Conservation (phyloP, 805 yeast species). For the Clavispora asparagi region DNA sequence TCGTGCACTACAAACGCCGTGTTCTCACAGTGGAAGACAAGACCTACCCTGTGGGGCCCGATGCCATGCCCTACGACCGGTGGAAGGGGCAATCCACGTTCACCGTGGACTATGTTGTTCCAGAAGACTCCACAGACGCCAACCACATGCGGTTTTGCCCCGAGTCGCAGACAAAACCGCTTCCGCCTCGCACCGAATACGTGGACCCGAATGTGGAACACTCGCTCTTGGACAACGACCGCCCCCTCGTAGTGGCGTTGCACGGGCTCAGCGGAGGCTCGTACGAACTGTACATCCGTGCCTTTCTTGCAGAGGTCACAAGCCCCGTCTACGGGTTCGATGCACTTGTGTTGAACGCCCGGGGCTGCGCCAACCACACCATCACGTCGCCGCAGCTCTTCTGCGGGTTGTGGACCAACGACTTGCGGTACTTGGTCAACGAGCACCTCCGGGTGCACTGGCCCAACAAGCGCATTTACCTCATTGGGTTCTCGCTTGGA, state of each 20-base stretch:
- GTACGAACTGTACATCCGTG: conserved; percentile 66
- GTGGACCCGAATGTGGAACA: conserved; percentile 42
- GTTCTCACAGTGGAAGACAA: conserved; percentile 28
- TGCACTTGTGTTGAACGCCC: conserved; percentile 56
- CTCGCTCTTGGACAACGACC: conserved; percentile 25
- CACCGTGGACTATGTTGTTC: conserved; percentile 46
- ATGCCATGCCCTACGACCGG: conserved; percentile 30
- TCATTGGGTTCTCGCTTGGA: conserved; percentile 71
- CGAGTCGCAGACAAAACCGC: conserved; percentile 45
- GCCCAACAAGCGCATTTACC: conserved; percentile 61
- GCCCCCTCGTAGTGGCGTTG: conserved; percentile 56
- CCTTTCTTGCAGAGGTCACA: conserved; percentile 43
- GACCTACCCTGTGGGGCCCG: conserved; percentile 23
- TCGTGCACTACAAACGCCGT: conserved; percentile 42
- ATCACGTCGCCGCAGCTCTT: conserved; percentile 64
- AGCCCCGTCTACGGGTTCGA: conserved; percentile 40
- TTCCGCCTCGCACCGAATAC: conserved; percentile 68
- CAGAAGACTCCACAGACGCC: conserved; percentile 16
- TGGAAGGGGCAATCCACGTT: conserved; percentile 43
- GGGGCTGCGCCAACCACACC: conserved; percentile 77
- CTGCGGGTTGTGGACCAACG: conserved; percentile 66
- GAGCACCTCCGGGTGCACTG: conserved; percentile 44
- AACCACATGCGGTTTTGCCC: conserved; percentile 29
- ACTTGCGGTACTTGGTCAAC: conserved; percentile 54
- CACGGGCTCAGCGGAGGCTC: conserved; percentile 83